Percentiles rank a stretch among this genome's conserved stretches.
These are phyloP conservation scores for Paxillus involutus DNA, from an alignment of 768 basidiomycete species.

Conservation along the genomic window DNA sequence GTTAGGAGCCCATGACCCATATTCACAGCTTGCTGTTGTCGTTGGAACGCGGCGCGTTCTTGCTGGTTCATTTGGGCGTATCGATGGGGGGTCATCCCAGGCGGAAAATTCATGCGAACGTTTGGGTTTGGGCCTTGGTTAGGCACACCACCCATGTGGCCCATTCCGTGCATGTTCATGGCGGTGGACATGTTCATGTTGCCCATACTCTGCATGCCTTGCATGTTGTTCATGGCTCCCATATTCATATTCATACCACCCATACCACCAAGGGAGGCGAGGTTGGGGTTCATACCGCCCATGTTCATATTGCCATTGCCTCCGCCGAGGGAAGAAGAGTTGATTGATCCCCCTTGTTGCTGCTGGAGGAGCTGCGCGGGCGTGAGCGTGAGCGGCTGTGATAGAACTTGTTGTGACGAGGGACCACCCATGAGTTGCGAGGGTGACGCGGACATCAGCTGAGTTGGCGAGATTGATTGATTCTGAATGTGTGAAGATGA, in stretches of 20 bases:
- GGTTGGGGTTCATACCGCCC: slow-evolving; percentile 23
- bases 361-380: slow-evolving; percentile 38
- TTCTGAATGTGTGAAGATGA: slow-evolving; percentile 3
- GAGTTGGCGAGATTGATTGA: slow-evolving; percentile 25
- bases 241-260: slow-evolving; percentile 19
- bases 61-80: slow-evolving; percentile 28
- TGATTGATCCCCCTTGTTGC: slow-evolving; percentile 25
- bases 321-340: slow-evolving; percentile 5
- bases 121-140: slow-evolving; percentile 24
- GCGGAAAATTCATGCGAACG: slow-evolving; percentile 18
- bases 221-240: slow-evolving; percentile 18
- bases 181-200: slow-evolving; percentile 13
- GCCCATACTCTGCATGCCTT: slow-evolving; percentile 14
- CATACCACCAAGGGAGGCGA: slow-evolving; percentile 20
- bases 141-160: slow-evolving; percentile 16
- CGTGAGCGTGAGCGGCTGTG: slow-evolving; percentile 29
- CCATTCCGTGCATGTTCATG: slow-evolving; percentile 27
- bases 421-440: slow-evolving; percentile 25
- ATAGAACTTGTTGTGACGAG: slow-evolving; percentile 7
- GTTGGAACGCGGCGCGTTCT: slow-evolving; percentile 29
- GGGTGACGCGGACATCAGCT: slow-evolving; percentile 17
- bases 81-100: slow-evolving; percentile 20
- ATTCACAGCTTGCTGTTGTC: slow-evolving; percentile 24
- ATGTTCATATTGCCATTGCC: slow-evolving; percentile 3
- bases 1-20: slow-evolving; percentile 10